These are phyloP conservation scores for Acanthochlamys bracteata DNA, from an alignment of 106 monocot genomes.

Conservation along the genomic window DNA sequence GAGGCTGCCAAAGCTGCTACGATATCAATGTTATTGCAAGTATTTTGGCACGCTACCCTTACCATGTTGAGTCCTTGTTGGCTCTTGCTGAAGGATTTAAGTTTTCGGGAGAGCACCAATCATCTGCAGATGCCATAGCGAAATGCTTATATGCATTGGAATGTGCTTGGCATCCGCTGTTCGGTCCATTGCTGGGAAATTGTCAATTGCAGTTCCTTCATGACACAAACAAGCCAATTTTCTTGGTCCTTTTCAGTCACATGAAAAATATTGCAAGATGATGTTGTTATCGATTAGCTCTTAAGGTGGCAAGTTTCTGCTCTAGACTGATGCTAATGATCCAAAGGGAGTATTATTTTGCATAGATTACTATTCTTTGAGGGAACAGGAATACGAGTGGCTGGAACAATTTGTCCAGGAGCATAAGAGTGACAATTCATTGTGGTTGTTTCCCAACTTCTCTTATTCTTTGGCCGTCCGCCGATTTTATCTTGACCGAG, in stretches of 20 bases:
- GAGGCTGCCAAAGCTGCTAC: conserved; percentile 73
- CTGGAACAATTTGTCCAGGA: conserved; percentile 72
- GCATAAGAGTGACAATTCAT: conserved; percentile 60
- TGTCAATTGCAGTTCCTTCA: conserved; percentile 66
- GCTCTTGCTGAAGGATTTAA: conserved; percentile 92
- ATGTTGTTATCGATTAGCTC: conserved; percentile 91
- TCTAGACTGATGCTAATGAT: conserved; percentile 81
- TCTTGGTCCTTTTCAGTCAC: conserved; percentile 82
- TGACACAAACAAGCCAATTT: conserved; percentile 80
- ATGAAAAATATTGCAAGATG: conserved; percentile 90
- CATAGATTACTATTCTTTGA: conserved; percentile 87
- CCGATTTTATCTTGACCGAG: conserved; percentile 64
- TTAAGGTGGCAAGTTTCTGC: conserved; percentile 94
- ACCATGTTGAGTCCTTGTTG: conserved; percentile 80
- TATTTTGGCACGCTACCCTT: conserved; percentile 62
- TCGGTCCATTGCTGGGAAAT: conserved; percentile 52
- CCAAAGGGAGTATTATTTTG: conserved; percentile 87
- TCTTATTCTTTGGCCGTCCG: conserved; percentile 77
- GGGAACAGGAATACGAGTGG: conserved; percentile 83
- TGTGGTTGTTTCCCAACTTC: conserved; percentile 95
- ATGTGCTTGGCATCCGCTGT: conserved; percentile 90
- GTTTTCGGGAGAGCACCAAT: conserved; percentile 93
- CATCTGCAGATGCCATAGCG: conserved; percentile 70
- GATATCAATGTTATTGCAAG: conserved; percentile 82
- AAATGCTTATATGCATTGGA: conserved; percentile 90